These are phyloP conservation scores for Jimgerdemannia lactiflua DNA, from an alignment of 192 early-diverging fungal species.

Conservation along the genomic window DNA sequence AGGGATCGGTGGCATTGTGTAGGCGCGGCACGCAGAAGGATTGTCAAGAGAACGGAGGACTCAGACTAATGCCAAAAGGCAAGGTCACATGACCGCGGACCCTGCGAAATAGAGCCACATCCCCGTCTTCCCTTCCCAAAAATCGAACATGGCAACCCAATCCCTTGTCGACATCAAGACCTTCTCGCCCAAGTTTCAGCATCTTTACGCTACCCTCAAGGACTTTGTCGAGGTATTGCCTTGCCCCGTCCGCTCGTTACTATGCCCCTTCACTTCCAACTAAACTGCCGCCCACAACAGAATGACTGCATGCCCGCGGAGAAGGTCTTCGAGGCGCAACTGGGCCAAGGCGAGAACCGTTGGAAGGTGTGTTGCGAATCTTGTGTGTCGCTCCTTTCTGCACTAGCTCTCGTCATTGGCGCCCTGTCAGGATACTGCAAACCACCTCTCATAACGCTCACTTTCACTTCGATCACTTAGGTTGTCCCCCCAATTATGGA, in stretches of 20 bases:
- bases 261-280: background rate
- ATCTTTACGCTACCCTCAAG: conserved; percentile 52
- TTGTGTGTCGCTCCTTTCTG: no score
- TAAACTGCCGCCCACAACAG: conserved; percentile 19
- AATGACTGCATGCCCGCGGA: conserved; percentile 97
- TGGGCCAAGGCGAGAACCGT: conserved; percentile 72
- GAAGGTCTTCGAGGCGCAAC: conserved; percentile 62
- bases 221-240: conserved; percentile 57
- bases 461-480: conserved; percentile 23
- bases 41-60: no score
- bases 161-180: conserved; percentile 23
- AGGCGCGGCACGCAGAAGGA: no score
- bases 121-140: background rate
- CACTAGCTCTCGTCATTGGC: no score
- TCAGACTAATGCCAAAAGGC: no score
- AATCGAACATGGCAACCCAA: conserved; percentile 26
- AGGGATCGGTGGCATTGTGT: background rate
- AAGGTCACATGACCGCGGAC: background rate
- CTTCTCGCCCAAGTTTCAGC: conserved; percentile 50
- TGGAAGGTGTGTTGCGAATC: conserved; percentile 61
- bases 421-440: background rate
- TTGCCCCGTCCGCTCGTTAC: background rate
- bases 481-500: conserved; percentile 84
- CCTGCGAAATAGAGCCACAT: background rate
- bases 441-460: background rate